Evolutionary conservation across 1,284 basidiomycete genomes (phyloP).

Genomic region (Tilletia caries): DNA sequence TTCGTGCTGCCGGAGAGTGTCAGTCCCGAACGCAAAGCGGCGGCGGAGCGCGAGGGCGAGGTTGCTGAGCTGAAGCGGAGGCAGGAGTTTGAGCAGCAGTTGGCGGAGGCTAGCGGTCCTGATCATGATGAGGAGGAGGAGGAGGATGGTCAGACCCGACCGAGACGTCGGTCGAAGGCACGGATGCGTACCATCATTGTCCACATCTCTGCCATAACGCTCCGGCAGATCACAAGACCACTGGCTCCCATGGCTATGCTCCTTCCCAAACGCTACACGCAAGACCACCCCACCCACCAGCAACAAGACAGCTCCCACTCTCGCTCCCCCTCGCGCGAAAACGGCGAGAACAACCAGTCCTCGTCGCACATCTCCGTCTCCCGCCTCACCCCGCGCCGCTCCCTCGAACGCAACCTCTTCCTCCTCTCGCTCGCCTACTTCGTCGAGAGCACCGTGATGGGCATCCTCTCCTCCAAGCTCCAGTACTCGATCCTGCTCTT

Average conservation of each 20-base stretch:
- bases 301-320: constrained; percentile 14
- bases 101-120: neutral
- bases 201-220: neutral
- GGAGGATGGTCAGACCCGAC: neutral
- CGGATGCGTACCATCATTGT: constrained; percentile 3
- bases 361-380: constrained; percentile 46
- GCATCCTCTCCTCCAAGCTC: constrained; percentile 46
- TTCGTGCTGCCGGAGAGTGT: constrained; percentile 47
- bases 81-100: constrained; percentile 21
- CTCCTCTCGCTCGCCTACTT: constrained; percentile 46
- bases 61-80: constrained; percentile 19
- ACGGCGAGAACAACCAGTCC: constrained; percentile 19
- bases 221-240: constrained; percentile 7
- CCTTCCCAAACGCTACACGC: constrained; percentile 7
- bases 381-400: constrained; percentile 22
- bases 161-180: neutral
- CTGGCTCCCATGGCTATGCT: constrained; percentile 16
- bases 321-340: neutral
- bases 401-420: constrained; percentile 44
- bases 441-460: constrained; percentile 38
- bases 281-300: neutral
- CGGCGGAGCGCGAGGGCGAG: constrained; percentile 26
- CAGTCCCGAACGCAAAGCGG: constrained; percentile 25
- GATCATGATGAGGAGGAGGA: constrained; percentile 4
- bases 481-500: constrained; percentile 47